Conservation (phyloP, 225 moss, liverwort and hornwort genomes). For the Sphagnum contortum region DNA sequence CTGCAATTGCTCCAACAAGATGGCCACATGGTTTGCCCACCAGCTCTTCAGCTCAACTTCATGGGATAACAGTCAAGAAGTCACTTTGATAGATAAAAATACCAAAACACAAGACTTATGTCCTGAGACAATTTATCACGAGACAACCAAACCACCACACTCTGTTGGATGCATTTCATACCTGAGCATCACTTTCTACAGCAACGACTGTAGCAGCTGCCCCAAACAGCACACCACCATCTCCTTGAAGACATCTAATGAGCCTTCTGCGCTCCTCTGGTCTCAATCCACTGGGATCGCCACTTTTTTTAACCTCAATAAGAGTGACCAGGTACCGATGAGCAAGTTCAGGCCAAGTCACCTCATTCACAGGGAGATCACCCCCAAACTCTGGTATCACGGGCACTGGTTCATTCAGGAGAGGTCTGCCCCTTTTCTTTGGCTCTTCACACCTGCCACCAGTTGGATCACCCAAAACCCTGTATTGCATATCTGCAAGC, state of each 20-base stretch:
- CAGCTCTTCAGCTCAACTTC: too few relatives aligned
- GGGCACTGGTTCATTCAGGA: slow-evolving; percentile 35
- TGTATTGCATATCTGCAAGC: slow-evolving; percentile 67
- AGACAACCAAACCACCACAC: too few relatives aligned
- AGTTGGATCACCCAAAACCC: slow-evolving; percentile 52
- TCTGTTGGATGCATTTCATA: slow-evolving; percentile 10
- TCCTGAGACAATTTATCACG: too few relatives aligned
- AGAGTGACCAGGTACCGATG: slow-evolving; percentile 80
- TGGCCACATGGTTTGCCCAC: too few relatives aligned
- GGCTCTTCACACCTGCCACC: slow-evolving; percentile 65
- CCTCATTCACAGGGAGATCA: slow-evolving; percentile 76
- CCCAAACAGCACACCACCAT: slow-evolving; percentile 95
- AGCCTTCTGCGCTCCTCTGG: slow-evolving; percentile 67
- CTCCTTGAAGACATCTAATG: slow-evolving; percentile 90
- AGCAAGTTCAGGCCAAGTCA: slow-evolving; percentile 94
- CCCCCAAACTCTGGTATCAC: slow-evolving; percentile 48
- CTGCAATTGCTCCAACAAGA: too few relatives aligned
- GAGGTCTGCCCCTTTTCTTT: slow-evolving; percentile 79
- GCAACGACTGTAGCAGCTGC: slow-evolving; percentile 81
- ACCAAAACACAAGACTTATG: too few relatives aligned
- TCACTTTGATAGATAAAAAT: too few relatives aligned
- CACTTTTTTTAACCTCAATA: slow-evolving; percentile 51
- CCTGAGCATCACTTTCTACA: slow-evolving; percentile 98
- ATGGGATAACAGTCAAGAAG: too few relatives aligned
- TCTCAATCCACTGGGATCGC: slow-evolving; percentile 55